These are phyloP conservation scores for Fusarium sacchari DNA, from an alignment of 2,329 filamentous ascomycete genomes.

Conservation along the genomic window DNA sequence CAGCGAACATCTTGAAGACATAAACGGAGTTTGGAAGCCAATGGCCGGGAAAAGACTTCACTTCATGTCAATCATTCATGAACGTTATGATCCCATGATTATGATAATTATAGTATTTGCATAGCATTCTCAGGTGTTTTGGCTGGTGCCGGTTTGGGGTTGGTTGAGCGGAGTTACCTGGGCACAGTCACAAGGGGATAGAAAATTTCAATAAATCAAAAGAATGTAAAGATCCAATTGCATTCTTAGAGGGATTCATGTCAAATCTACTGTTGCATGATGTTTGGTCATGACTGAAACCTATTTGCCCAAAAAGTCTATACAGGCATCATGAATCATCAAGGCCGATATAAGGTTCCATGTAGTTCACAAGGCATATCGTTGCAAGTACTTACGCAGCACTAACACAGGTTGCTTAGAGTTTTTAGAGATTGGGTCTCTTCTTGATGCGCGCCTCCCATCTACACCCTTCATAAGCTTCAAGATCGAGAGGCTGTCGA, in stretches of 20 bases:
- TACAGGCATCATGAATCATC: background rate
- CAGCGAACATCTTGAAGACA: slow-evolving; percentile 49
- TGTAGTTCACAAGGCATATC: background rate
- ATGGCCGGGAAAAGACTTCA: background rate
- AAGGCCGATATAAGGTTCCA: background rate
- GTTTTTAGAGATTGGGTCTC: fast-evolving
- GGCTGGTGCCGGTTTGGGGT: slow-evolving; percentile 4
- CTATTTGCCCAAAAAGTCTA: fast-evolving
- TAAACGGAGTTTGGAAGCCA: background rate
- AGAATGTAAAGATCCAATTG: fast-evolving
- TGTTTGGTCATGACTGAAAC: background rate
- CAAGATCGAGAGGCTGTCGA: background rate
- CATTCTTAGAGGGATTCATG: background rate
- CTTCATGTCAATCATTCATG: slow-evolving; percentile 14
- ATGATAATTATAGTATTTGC: background rate
- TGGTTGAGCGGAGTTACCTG: background rate
- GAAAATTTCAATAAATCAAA: background rate
- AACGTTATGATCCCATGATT: slow-evolving; percentile 2
- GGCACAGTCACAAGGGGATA: background rate
- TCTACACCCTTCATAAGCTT: background rate
- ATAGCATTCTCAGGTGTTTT: background rate
- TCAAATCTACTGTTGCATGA: background rate
- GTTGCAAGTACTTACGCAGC: background rate
- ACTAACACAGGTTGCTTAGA: fast-evolving
- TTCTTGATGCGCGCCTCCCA: background rate